Conservation (phyloP, 805 yeast species). For the Cyberlindnera subsufficiens region DNA sequence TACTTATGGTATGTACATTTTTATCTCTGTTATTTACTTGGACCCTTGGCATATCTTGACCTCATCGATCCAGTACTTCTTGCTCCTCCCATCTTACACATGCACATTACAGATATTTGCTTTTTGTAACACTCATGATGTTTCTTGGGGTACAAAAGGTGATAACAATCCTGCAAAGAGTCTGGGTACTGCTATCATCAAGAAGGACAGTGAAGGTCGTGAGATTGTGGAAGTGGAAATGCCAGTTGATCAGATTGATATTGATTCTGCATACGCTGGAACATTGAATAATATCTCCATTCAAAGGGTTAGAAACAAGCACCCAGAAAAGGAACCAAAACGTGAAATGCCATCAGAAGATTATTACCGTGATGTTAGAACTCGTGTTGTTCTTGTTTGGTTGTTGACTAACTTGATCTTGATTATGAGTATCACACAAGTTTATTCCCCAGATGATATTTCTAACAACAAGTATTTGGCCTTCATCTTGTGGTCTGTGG, state of each 20-base stretch:
- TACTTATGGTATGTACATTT: conserved; percentile 82
- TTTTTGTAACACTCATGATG: conserved; percentile 96
- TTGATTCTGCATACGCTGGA: conserved; percentile 76
- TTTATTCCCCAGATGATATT: conserved; percentile 62
- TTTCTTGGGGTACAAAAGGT: conserved; percentile 99
- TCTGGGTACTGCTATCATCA: conserved; percentile 72
- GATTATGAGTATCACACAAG: conserved; percentile 83
- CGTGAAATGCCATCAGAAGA: conserved; percentile 52
- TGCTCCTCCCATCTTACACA: conserved; percentile 86
- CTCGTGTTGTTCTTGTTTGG: conserved; percentile 96
- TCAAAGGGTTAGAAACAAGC: conserved; percentile 54
- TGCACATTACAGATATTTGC: conserved; percentile 94
- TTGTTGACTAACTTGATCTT: conserved; percentile 74
- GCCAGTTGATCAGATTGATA: conserved; percentile 62
- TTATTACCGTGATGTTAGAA: conserved; percentile 90
- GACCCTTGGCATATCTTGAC: conserved; percentile 97
- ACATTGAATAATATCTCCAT: conserved; percentile 68
- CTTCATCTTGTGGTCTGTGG: conserved; percentile 89
- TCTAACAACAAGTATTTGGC: conserved; percentile 70
- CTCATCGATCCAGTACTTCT: conserved; percentile 80
- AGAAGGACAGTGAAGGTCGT: conserved; percentile 65
- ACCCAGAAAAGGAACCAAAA: conserved; percentile 36
- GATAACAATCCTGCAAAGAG: conserved; percentile 67
- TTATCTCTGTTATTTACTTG: conserved; percentile 78
- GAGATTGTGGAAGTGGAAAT: conserved; percentile 76